Percentiles rank a stretch among this genome's conserved stretches.
Conservation (phyloP, 768 basidiomycete species). For the Amanita subjunquillea region DNA sequence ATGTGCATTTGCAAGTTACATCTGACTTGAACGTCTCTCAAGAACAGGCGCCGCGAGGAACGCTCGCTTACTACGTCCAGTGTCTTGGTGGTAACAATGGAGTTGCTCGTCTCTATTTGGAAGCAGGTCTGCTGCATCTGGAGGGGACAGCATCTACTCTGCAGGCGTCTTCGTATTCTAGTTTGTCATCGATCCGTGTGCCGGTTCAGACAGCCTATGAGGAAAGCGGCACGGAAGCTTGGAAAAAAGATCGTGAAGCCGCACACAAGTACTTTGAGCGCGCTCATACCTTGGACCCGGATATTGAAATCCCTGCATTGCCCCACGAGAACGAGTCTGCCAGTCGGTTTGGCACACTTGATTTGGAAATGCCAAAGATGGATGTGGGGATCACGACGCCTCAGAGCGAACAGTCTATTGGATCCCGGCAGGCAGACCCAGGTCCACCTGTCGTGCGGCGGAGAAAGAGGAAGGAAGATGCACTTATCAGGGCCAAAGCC, state of each 20-base stretch:
- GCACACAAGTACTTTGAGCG: slow-evolving; percentile 67
- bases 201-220: slow-evolving; percentile 39
- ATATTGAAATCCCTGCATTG: slow-evolving; percentile 60
- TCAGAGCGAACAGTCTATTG: slow-evolving; percentile 24
- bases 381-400: slow-evolving; percentile 33
- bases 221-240: slow-evolving; percentile 56
- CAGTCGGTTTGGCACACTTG: slow-evolving; percentile 21
- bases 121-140: slow-evolving; percentile 72
- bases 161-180: slow-evolving; percentile 64
- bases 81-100: slow-evolving; percentile 58
- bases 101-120: slow-evolving; percentile 66
- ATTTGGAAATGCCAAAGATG: slow-evolving; percentile 62
- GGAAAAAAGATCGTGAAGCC: slow-evolving; percentile 64
- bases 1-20: slow-evolving; percentile 48
- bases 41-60: slow-evolving; percentile 37
- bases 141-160: slow-evolving; percentile 70
- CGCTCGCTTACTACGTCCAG: slow-evolving; percentile 49
- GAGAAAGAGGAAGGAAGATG: slow-evolving; percentile 49
- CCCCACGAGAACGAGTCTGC: slow-evolving; percentile 33
- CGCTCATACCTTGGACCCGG: slow-evolving; percentile 47
- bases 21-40: slow-evolving; percentile 22
- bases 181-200: slow-evolving; percentile 68
- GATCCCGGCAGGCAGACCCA: slow-evolving; percentile 23
- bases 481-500: slow-evolving; percentile 31
- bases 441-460: slow-evolving; percentile 31